phyloP scores from a whole-genome alignment of 140 eudicot species.

The Oenanthe javanica region DNA sequence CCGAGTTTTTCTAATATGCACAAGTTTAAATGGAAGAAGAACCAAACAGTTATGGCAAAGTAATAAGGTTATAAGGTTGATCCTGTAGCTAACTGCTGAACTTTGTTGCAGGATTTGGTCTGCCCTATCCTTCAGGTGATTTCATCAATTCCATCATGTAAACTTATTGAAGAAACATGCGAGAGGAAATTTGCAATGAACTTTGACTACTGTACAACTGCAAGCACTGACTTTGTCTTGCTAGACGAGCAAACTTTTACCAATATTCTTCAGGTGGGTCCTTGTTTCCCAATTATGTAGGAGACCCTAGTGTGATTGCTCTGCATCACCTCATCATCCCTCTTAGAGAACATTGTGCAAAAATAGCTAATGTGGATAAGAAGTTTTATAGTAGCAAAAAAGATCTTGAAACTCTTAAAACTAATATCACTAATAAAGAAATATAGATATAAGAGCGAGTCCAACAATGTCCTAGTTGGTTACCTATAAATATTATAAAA shows the following conservation, averaged over 20 bases:
- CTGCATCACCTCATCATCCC: background rate
- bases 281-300: conserved; percentile 13
- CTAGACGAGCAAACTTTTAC: conserved; percentile 72
- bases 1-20: conserved; percentile 71
- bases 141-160: conserved; percentile 76
- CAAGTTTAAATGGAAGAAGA: conserved; percentile 80
- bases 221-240: conserved; percentile 72
- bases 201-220: conserved; percentile 94
- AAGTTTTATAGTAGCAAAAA: background rate
- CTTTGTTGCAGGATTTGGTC: conserved; percentile 92
- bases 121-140: conserved; percentile 88
- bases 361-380: background rate
- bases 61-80: conserved; percentile 28
- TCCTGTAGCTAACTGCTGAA: conserved; percentile 39
- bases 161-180: conserved; percentile 92
- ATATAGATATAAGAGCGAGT: background rate
- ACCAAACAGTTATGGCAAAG: conserved; percentile 72
- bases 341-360: background rate
- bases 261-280: conserved; percentile 89
- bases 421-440: background rate
- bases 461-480: too few relatives aligned
- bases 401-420: background rate
- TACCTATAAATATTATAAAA: too few relatives aligned
- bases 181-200: conserved; percentile 82
- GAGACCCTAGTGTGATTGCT: background rate